These are phyloP conservation scores for Hyaloscypha hepaticicola DNA, from an alignment of 495 filamentous ascomycete genomes.

Conservation along the genomic window DNA sequence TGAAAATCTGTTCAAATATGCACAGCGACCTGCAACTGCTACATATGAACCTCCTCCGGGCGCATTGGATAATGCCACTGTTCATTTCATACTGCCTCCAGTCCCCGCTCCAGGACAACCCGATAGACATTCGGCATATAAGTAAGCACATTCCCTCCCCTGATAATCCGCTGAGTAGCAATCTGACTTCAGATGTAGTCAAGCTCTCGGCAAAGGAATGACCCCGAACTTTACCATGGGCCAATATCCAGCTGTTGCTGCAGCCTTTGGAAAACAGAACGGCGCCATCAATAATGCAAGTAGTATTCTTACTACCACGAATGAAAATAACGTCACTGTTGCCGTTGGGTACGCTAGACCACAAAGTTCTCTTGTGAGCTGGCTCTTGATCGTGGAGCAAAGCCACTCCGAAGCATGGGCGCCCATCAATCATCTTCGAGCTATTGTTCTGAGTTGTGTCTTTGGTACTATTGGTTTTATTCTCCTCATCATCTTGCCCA, in stretches of 20 bases:
- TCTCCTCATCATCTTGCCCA: constrained; percentile 65
- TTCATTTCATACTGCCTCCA: constrained; percentile 47
- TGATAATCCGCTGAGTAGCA: neutral
- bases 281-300: constrained; percentile 56
- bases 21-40: constrained; percentile 21
- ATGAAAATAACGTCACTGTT: constrained; percentile 64
- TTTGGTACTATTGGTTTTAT: constrained; percentile 76
- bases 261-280: constrained; percentile 49
- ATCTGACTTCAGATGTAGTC: neutral
- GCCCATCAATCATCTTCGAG: constrained; percentile 70
- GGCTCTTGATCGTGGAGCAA: constrained; percentile 81
- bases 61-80: constrained; percentile 30
- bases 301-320: constrained; percentile 61
- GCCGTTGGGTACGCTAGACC: constrained; percentile 72
- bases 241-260: constrained; percentile 54
- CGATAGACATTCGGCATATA: constrained; percentile 31
- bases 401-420: constrained; percentile 66
- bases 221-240: constrained; percentile 55
- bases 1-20: constrained; percentile 60
- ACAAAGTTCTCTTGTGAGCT: constrained; percentile 63
- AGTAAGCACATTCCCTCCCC: constrained; percentile 11
- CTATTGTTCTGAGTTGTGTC: constrained; percentile 78
- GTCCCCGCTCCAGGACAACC: constrained; percentile 10
- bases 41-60: constrained; percentile 16
- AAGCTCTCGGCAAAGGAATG: constrained; percentile 35